phyloP scores from a whole-genome alignment of 768 basidiomycete genomes.

The Sporobolomyces pararoseus region DNA sequence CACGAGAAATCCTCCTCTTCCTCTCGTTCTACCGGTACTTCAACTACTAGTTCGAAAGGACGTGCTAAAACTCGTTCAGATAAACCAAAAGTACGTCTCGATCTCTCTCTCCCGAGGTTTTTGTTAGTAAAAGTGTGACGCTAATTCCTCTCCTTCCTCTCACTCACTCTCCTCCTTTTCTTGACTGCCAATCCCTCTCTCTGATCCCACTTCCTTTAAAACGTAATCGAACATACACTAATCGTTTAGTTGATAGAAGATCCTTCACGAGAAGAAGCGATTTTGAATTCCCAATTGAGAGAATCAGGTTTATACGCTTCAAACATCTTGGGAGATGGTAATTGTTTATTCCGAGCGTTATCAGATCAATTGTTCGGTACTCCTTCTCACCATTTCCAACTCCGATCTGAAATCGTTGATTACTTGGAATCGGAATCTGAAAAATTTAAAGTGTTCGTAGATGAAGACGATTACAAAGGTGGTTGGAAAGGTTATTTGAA shows the following conservation, averaged over 20 bases:
- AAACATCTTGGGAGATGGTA: conserved; percentile 77
- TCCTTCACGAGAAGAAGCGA: conserved; percentile 33
- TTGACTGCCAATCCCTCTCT: neutral
- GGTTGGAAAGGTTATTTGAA: conserved; percentile 67
- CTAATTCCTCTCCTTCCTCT: neutral
- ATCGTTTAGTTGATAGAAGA: conserved; percentile 40
- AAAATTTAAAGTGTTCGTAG: conserved; percentile 81
- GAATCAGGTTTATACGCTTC: conserved; percentile 81
- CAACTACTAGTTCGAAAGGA: too few species aligned
- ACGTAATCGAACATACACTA: too few species aligned
- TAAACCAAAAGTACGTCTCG: conserved; percentile 10
- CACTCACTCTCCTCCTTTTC: neutral
- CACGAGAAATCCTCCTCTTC: too few species aligned
- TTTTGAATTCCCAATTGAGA: conserved; percentile 67
- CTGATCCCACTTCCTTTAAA: neutral
- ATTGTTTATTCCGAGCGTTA: conserved; percentile 87
- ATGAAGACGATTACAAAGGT: conserved; percentile 61
- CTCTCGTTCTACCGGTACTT: too few species aligned
- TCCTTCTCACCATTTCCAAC: conserved; percentile 62
- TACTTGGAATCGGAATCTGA: conserved; percentile 68
- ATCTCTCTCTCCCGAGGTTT: too few species aligned
- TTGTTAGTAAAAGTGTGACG: neutral
- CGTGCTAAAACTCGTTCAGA: conserved; percentile 19
- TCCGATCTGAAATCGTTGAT: conserved; percentile 66
- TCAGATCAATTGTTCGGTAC: conserved; percentile 82